A percentile compares a stretch with the other conserved stretches of the same genome.
Evolutionary conservation across 2,329 filamentous ascomycete species (phyloP).

Genomic region (Fusarium burgessii): DNA sequence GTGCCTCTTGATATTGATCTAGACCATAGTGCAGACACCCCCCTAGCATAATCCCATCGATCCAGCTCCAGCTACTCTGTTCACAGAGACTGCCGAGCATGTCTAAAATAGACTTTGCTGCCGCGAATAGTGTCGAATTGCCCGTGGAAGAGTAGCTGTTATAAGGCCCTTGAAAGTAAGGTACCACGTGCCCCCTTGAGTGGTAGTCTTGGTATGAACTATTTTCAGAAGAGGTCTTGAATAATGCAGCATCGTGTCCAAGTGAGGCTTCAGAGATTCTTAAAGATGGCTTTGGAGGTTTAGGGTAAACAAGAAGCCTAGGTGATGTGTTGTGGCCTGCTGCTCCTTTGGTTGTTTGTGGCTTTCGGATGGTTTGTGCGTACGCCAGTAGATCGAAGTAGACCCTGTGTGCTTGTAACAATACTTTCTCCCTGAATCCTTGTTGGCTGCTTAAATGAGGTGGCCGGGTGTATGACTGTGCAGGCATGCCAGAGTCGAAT

Average conservation of each 20-base stretch:
- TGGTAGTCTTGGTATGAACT: conserved; percentile 27
- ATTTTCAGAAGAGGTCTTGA: conserved; percentile 21
- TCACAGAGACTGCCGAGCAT: conserved; percentile 80
- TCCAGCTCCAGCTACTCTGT: conserved; percentile 87
- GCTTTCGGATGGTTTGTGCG: conserved; percentile 70
- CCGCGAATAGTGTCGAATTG: conserved; percentile 56
- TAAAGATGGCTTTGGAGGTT: conserved; percentile 56
- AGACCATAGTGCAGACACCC: conserved; percentile 93
- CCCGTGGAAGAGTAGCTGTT: conserved; percentile 27
- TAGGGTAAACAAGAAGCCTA: conserved; percentile 68
- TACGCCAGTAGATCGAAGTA: conserved; percentile 78
- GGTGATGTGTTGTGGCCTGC: conserved; percentile 55
- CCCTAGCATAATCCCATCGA: conserved; percentile 90
- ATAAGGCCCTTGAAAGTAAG: conserved; percentile 27
- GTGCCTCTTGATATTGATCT: conserved; percentile 82
- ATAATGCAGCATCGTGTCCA: conserved; percentile 4
- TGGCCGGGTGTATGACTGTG: conserved; percentile 18
- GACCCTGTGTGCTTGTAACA: conserved; percentile 77
- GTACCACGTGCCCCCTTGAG: conserved; percentile 13
- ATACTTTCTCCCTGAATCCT: conserved; percentile 74
- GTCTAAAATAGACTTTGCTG: conserved; percentile 76
- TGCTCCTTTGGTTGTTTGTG: conserved; percentile 54
- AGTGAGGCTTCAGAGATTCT: conserved; percentile 25
- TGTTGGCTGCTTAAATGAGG: conserved; percentile 32
- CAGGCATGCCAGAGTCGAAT: conserved; percentile 10